Conservation (phyloP, 2,329 filamentous ascomycete species). For the Colletotrichum sp. region DNA sequence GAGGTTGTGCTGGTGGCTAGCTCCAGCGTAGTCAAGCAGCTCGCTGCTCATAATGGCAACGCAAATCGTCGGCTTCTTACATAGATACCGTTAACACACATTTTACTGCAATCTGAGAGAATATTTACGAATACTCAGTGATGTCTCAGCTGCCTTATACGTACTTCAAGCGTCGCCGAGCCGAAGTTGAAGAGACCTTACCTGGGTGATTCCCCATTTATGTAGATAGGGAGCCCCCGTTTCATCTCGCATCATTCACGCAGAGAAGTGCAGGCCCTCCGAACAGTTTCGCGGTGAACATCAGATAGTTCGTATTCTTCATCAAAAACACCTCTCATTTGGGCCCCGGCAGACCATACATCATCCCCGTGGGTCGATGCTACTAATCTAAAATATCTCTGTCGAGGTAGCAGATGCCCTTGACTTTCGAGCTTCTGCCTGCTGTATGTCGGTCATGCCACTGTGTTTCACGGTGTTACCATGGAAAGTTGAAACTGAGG, state of each 20-base stretch:
- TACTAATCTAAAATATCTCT: too few species aligned
- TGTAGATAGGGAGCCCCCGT: not conserved
- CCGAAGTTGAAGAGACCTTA: not conserved
- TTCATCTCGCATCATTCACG: not conserved
- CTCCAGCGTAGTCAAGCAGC: not conserved
- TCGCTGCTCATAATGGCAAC: not conserved
- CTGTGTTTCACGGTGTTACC: not conserved
- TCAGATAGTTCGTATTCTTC: not conserved
- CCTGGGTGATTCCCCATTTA: not conserved
- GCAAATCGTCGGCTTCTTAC: not conserved
- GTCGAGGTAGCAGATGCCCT: not conserved
- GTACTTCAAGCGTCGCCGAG: not conserved
- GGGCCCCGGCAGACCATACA: not conserved
- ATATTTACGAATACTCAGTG: accelerated
- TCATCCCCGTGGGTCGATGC: not conserved
- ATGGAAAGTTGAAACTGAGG: not conserved
- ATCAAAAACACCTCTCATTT: too few species aligned
- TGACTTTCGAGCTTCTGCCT: accelerated
- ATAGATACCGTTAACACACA: not conserved
- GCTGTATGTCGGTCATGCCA: not conserved
- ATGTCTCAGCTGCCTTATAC: not conserved
- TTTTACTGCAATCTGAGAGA: not conserved
- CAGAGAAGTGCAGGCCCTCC: accelerated
- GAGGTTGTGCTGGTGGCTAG: not conserved
- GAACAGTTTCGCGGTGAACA: accelerated